Percentiles rank a stretch among this genome's conserved stretches.
phyloP scores from a whole-genome alignment of 768 basidiomycete species.

The Auricularia sp. region DNA sequence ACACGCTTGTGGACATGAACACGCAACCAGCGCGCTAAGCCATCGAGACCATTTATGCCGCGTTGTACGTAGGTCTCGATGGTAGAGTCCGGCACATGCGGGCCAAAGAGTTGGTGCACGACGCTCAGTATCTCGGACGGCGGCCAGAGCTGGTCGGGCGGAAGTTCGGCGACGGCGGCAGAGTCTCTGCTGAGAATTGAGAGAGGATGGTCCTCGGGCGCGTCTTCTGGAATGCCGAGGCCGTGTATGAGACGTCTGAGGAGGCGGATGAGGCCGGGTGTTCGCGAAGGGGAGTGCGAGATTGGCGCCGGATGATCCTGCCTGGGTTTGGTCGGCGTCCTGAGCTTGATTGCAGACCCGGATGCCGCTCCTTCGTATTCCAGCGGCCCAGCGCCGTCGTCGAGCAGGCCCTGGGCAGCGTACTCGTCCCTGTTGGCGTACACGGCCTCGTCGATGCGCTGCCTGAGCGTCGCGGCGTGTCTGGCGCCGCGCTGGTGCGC shows the following conservation, averaged over 20 bases:
- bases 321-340: neutral
- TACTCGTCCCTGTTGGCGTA: neutral
- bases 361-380: neutral
- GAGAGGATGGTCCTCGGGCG: neutral
- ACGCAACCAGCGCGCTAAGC: neutral
- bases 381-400: neutral
- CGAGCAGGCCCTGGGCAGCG: neutral
- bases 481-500: neutral
- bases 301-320: neutral
- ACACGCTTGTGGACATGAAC: neutral
- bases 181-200: neutral
- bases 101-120: neutral
- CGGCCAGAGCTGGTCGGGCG: neutral
- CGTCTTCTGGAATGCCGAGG: neutral
- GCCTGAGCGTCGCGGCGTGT: neutral
- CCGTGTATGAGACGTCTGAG: neutral
- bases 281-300: neutral
- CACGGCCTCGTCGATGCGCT: neutral
- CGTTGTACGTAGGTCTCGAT: neutral
- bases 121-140: neutral
- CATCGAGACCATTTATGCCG: neutral
- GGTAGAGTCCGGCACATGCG: neutral
- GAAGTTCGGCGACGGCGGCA: neutral
- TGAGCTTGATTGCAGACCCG: too few species aligned
- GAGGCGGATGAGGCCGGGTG: neutral